These are phyloP conservation scores for Cladosporium sp. DNA, from an alignment of 2,329 filamentous ascomycete genomes.

Conservation along the genomic window DNA sequence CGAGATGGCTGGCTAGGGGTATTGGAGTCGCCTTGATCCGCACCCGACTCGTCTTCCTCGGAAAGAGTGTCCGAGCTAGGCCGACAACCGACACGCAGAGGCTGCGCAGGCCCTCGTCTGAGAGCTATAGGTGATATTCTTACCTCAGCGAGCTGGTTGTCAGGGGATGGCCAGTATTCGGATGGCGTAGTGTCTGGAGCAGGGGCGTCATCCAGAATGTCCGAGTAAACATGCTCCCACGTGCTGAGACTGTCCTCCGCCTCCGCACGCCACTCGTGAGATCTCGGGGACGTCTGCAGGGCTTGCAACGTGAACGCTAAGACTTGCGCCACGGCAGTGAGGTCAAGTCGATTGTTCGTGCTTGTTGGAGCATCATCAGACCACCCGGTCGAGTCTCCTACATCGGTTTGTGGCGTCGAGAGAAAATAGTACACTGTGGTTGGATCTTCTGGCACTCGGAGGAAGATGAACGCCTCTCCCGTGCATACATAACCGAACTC, in stretches of 20 bases:
- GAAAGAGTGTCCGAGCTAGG: neutral
- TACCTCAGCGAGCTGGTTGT: neutral
- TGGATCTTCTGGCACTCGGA: slow-evolving; percentile 9
- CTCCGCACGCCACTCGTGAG: slow-evolving; percentile 1
- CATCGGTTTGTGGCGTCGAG: neutral
- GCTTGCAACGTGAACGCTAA: slow-evolving; percentile 1
- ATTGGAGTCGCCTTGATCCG: neutral
- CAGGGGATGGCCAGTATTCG: neutral
- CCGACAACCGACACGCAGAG: neutral
- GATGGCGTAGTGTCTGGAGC: neutral
- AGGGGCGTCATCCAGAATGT: neutral
- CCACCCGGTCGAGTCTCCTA: slow-evolving; percentile 4
- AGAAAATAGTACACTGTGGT: slow-evolving; percentile 5
- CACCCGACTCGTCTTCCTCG: neutral
- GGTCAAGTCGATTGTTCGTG: neutral
- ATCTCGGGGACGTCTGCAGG: neutral
- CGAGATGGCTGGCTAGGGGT: neutral
- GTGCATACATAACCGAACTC: slow-evolving; percentile 4
- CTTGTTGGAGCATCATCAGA: neutral
- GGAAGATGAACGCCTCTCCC: slow-evolving; percentile 14
- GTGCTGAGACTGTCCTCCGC: neutral
- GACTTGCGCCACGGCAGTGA: slow-evolving; percentile 7
- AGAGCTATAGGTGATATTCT: neutral
- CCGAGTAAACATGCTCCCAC: neutral
- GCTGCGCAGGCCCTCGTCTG: neutral